These are phyloP conservation scores for Taxillus chinensis DNA, from an alignment of 164 flowering plant species.

Conservation along the genomic window DNA sequence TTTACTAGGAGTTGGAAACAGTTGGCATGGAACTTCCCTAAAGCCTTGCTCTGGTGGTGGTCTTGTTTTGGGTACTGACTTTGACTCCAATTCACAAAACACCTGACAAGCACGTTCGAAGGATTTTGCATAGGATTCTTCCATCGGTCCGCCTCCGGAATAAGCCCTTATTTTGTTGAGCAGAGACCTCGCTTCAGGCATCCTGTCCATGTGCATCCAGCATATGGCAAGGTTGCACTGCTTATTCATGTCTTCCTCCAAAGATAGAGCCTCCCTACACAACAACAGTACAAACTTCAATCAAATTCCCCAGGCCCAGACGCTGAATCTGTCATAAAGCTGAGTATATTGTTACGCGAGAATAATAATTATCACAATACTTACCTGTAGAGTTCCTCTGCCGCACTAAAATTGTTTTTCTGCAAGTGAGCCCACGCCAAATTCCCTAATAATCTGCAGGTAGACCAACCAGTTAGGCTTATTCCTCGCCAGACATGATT, in stretches of 20 bases:
- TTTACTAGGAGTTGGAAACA: slow-evolving; percentile 8
- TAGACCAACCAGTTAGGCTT: background rate
- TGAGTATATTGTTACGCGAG: too few relatives aligned
- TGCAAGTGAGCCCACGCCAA: slow-evolving; percentile 90
- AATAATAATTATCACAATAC: background rate
- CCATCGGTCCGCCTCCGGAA: slow-evolving; percentile 16
- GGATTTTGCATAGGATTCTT: slow-evolving; percentile 57
- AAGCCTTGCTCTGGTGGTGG: slow-evolving; percentile 4
- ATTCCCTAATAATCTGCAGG: slow-evolving; percentile 67
- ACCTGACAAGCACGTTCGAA: slow-evolving; percentile 57
- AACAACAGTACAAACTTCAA: too few relatives aligned
- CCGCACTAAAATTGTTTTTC: slow-evolving; percentile 35
- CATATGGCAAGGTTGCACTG: slow-evolving; percentile 85
- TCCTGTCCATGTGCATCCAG: slow-evolving; percentile 53
- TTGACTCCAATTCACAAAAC: slow-evolving; percentile 41
- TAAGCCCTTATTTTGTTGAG: slow-evolving; percentile 36
- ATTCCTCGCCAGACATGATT: too few relatives aligned
- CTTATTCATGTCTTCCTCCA: slow-evolving; percentile 76
- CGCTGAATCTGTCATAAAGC: too few relatives aligned
- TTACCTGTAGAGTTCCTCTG: slow-evolving; percentile 66
- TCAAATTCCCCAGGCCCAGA: too few relatives aligned
- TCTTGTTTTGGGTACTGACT: slow-evolving; percentile 3
- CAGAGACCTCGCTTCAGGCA: slow-evolving; percentile 57
- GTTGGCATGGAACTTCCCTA: slow-evolving; percentile 2
- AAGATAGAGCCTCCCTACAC: slow-evolving; percentile 61